Conservation (phyloP, 441 rosid species). For the Biscutella laevigata region DNA sequence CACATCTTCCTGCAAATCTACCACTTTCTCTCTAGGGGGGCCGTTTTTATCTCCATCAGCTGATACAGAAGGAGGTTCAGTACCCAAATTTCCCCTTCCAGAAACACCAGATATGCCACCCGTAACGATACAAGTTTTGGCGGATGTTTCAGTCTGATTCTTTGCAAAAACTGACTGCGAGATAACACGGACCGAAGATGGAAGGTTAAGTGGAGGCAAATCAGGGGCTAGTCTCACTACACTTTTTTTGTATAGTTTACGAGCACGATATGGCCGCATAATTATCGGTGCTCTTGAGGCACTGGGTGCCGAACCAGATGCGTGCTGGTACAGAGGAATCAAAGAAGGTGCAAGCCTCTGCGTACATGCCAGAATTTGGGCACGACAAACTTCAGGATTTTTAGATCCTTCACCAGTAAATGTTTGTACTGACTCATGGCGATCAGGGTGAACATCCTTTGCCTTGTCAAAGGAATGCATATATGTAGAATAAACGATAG, state of each 20-base stretch:
- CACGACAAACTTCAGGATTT: conserved; percentile 21
- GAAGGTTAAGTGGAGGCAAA: conserved; percentile 92
- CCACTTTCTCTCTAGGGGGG: conserved; percentile 27
- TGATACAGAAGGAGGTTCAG: conserved; percentile 30
- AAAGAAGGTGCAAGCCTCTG: conserved; percentile 31
- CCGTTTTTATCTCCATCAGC: conserved; percentile 28
- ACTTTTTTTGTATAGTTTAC: conserved; percentile 34
- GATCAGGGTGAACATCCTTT: conserved; percentile 26
- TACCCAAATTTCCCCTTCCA: conserved; percentile 31
- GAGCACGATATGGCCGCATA: conserved; percentile 41
- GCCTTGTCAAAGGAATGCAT: conserved; percentile 29
- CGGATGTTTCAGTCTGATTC: conserved; percentile 36
- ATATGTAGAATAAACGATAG: conserved; percentile 25
- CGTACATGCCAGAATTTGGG: conserved; percentile 29
- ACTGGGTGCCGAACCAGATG: conserved; percentile 26
- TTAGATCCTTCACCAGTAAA: conserved; percentile 30
- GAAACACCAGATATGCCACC: conserved; percentile 27
- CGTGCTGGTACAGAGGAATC: conserved; percentile 19
- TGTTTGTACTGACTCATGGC: conserved; percentile 17
- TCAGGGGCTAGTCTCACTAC: conserved; percentile 92
- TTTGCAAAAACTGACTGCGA: conserved; percentile 56
- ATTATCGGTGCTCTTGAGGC: conserved; percentile 33
- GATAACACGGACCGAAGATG: conserved; percentile 77
- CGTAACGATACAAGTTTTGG: conserved; percentile 26
- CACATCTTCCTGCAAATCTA: conserved; percentile 31